phyloP scores from a whole-genome alignment of 768 basidiomycete species.

The Russula lepida region DNA sequence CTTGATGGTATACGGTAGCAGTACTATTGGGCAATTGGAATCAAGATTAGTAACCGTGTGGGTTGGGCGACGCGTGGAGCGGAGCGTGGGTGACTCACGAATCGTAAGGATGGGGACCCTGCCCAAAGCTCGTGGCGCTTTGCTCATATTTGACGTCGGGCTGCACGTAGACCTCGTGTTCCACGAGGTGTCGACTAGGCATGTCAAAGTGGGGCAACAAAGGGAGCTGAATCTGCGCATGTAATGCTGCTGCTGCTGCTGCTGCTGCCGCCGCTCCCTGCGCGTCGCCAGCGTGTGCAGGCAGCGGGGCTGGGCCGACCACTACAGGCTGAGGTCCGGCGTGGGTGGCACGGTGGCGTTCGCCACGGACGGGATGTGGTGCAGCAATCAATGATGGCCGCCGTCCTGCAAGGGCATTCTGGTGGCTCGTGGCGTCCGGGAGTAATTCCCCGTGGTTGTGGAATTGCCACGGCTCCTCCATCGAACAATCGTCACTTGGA shows the following conservation, averaged over 20 bases:
- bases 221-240: slow-evolving; percentile 12
- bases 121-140: background rate
- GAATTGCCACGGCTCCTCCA: slow-evolving; percentile 21
- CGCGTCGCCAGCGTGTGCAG: background rate
- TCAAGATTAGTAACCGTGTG: background rate
- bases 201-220: slow-evolving; percentile 9
- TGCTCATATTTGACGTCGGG: slow-evolving; percentile 14
- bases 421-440: slow-evolving; percentile 1
- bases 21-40: background rate
- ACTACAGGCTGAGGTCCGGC: background rate
- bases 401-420: background rate
- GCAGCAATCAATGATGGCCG: slow-evolving; percentile 1
- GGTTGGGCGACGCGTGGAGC: background rate
- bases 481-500: slow-evolving; percentile 17
- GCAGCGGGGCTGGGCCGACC: background rate
- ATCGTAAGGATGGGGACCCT: slow-evolving; percentile 8
- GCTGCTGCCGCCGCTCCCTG: background rate
- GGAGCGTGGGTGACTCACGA: slow-evolving; percentile 11
- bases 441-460: slow-evolving; percentile 2
- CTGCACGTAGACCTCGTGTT: slow-evolving; percentile 14
- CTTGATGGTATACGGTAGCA: slow-evolving; percentile 12
- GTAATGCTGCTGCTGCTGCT: background rate
- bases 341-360: background rate
- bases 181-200: slow-evolving; percentile 7
- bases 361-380: slow-evolving; percentile 12